Conservation (phyloP, 441 rosid genomes). For the Raphanus hybrid region DNA sequence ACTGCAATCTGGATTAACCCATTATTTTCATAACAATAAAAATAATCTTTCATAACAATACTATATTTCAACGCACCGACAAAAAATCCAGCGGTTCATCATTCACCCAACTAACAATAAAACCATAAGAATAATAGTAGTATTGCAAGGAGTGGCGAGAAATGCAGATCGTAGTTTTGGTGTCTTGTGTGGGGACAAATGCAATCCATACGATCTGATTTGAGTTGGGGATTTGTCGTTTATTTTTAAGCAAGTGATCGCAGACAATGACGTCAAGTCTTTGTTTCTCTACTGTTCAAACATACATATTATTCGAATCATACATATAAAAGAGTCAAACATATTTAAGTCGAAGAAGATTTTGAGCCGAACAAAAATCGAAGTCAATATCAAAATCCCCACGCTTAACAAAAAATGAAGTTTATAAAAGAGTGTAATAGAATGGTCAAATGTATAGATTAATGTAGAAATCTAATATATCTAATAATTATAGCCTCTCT, state of each 20-base stretch:
- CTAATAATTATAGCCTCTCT: background rate
- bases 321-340: too few relatives aligned
- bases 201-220: slow-evolving; percentile 31
- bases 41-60: background rate
- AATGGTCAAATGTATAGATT: background rate
- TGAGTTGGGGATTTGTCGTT: slow-evolving; percentile 30
- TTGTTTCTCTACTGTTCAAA: slow-evolving; percentile 22
- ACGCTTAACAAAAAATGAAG: slow-evolving; percentile 4
- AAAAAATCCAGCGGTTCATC: slow-evolving; percentile 8
- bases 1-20: slow-evolving; percentile 20
- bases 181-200: slow-evolving; percentile 29
- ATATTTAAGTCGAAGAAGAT: slow-evolving; percentile 7
- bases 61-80: slow-evolving; percentile 34
- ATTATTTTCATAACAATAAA: background rate
- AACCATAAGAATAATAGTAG: slow-evolving; percentile 10
- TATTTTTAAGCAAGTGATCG: slow-evolving; percentile 22
- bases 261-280: slow-evolving; percentile 31
- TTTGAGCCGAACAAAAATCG: background rate
- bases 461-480: background rate
- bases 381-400: background rate
- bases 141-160: slow-evolving; percentile 33
- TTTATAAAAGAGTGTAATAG: background rate
- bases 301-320: slow-evolving; percentile 17
- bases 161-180: slow-evolving; percentile 32
- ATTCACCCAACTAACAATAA: slow-evolving; percentile 11